Conservation (phyloP, 495 filamentous ascomycete genomes). For the Hypomontagnella submonticulosa region DNA sequence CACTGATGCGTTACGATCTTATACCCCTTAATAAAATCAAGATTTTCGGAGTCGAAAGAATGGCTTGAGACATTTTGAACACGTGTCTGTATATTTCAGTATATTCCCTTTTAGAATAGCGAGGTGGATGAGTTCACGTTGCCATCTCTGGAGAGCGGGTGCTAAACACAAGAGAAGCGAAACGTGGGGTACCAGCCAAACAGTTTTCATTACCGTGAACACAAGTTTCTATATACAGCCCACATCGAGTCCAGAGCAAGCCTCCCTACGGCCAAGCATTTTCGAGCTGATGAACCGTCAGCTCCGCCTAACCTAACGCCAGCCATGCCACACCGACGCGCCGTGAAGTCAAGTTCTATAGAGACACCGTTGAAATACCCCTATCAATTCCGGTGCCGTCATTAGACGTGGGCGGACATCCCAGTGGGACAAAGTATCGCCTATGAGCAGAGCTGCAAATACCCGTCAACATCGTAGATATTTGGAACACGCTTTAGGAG, state of each 20-base stretch:
- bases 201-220: constrained; percentile 37
- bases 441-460: constrained; percentile 7
- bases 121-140: no score
- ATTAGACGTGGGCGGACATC: constrained; percentile 10
- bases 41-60: no score
- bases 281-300: constrained; percentile 31
- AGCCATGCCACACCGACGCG: constrained; percentile 44
- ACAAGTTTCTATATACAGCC: constrained; percentile 38
- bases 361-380: constrained; percentile 22
- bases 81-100: no score
- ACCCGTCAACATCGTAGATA: constrained; percentile 9
- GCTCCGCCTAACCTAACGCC: constrained; percentile 47
- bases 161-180: no score
- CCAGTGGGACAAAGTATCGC: neutral
- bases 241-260: constrained; percentile 34
- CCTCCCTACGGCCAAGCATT: constrained; percentile 28
- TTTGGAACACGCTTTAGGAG: neutral
- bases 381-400: constrained; percentile 1
- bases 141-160: no score
- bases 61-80: no score
- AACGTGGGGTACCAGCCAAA: neutral
- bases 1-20: no score
- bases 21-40: no score
- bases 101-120: no score
- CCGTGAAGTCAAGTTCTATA: constrained; percentile 43